Evolutionary conservation across 2,329 filamentous ascomycete genomes (phyloP), one percentile per base, ranked within the genome.

Genomic region (Penicillium hesseltinei): DNA sequence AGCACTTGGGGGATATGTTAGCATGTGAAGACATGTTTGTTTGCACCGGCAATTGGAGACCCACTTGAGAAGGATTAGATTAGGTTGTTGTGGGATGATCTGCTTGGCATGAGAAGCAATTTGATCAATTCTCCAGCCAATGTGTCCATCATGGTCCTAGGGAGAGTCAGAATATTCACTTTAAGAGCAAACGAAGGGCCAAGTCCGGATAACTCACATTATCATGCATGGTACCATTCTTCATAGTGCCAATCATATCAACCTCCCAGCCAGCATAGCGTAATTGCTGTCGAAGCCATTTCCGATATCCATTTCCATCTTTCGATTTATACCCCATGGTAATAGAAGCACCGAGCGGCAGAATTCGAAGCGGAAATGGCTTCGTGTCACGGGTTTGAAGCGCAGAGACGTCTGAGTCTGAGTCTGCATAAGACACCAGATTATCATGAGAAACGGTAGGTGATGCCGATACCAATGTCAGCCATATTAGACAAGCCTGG

Each of bases 271-370:
- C 67, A 1, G 56, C 51, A 47, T 59, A 63, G 9, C 64, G 62
- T 9, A 80, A 68, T 51, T 69, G 56, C 38, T 75, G 66, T 15
- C 71, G 70, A 11, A 81, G 70, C 29, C 51, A 44, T 45, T 73
- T 60, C 9, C 77, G 73, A 55, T 78, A 80, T 7, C 76, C 75
- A 59, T 78, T 78, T 2, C 70, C 70, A 42, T 66, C 66, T 9
- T 52, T 54, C 1, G 68, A 69, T 10, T 39, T 51, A 36, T 68
- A 75, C 3, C 77, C 77, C 17, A 56, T 61, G 0, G 73, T 77
- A 43, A 77, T 75, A 2, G 72, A 76, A 17, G 75, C 73, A 1
- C 74, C 73, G 5, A 77, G 67, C 1, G 75, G 71, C 44, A 66
- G 43, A 13, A 66, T 25, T 3, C 58, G 47, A 2, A 66, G 45